Evolutionary conservation across 2,329 filamentous ascomycete genomes (phyloP).

Genomic region (Ceratocystis albifundus): DNA sequence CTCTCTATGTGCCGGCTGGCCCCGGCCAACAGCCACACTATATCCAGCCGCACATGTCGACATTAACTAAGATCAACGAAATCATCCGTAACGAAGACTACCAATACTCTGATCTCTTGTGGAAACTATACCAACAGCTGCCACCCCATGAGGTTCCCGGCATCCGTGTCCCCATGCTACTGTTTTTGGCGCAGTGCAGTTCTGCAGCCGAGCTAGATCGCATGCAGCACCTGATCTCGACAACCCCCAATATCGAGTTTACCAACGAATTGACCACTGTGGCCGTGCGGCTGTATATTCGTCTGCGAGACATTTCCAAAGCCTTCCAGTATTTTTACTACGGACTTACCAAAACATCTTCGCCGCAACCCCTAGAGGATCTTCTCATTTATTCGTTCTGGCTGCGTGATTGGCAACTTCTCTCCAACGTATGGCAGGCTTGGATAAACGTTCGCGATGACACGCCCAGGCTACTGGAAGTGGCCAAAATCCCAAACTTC

Average conservation of each 20-base stretch:
- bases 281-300: constrained; percentile 22
- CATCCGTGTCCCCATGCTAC: constrained; percentile 14
- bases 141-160: background rate
- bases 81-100: constrained; percentile 21
- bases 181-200: constrained; percentile 21
- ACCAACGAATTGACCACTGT: constrained; percentile 19
- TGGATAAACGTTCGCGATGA: constrained; percentile 19
- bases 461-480: constrained; percentile 15
- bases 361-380: constrained; percentile 20
- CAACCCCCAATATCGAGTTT: constrained; percentile 19
- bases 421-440: constrained; percentile 18
- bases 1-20: constrained; percentile 14
- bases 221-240: constrained; percentile 21
- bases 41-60: constrained; percentile 10
- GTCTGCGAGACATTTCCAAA: constrained; percentile 20
- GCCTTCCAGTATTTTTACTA: constrained; percentile 21
- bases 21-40: constrained; percentile 20
- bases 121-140: constrained; percentile 16
- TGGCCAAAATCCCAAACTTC: constrained; percentile 19
- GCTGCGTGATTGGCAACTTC: constrained; percentile 20
- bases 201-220: constrained; percentile 22
- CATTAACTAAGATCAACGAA: constrained; percentile 1
- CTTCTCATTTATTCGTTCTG: constrained; percentile 22
- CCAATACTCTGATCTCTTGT: constrained; percentile 20
- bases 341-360: constrained; percentile 18